Evolutionary conservation across 306 rosid genomes (phyloP).

Genomic region (Prinsepia uniflora): DNA sequence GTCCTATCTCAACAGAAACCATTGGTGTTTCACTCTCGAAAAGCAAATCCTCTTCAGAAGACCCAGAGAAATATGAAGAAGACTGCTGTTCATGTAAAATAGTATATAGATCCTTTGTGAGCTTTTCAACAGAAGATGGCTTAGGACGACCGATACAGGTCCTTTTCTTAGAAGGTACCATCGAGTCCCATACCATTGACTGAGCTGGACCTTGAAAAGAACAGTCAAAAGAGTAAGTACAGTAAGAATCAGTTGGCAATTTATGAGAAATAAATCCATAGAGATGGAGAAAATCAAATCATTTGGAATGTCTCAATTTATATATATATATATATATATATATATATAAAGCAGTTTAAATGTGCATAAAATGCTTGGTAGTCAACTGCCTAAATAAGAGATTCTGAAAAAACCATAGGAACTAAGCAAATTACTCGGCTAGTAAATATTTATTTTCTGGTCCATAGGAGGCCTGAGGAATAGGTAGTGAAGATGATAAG

Average conservation of each 20-base stretch:
- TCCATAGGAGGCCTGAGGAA: not conserved
- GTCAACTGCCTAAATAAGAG: slow-evolving; percentile 15
- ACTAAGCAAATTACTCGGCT: not conserved
- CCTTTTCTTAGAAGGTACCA: slow-evolving; percentile 91
- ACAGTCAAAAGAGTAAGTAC: slow-evolving; percentile 20
- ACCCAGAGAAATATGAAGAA: slow-evolving; percentile 73
- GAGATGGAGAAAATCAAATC: not conserved
- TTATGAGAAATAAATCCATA: not conserved
- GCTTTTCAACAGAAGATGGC: slow-evolving; percentile 87
- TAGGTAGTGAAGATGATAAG: not conserved
- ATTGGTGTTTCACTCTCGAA: slow-evolving; percentile 82
- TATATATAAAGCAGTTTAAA: not conserved
- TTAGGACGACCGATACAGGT: slow-evolving; percentile 81
- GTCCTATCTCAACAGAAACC: slow-evolving; percentile 99
- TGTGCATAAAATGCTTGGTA: not conserved
- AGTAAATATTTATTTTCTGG: not conserved
- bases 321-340: not conserved
- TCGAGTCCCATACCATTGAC: slow-evolving; percentile 82
- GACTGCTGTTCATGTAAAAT: slow-evolving; percentile 90
- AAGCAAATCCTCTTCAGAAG: slow-evolving; percentile 91
- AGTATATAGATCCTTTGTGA: slow-evolving; percentile 83
- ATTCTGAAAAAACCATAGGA: not conserved
- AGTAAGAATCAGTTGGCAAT: slow-evolving; percentile 24
- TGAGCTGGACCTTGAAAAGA: slow-evolving; percentile 77
- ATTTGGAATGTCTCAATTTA: not conserved